Conservation (phyloP, 805 yeast species). For the Candida wancherniae region DNA sequence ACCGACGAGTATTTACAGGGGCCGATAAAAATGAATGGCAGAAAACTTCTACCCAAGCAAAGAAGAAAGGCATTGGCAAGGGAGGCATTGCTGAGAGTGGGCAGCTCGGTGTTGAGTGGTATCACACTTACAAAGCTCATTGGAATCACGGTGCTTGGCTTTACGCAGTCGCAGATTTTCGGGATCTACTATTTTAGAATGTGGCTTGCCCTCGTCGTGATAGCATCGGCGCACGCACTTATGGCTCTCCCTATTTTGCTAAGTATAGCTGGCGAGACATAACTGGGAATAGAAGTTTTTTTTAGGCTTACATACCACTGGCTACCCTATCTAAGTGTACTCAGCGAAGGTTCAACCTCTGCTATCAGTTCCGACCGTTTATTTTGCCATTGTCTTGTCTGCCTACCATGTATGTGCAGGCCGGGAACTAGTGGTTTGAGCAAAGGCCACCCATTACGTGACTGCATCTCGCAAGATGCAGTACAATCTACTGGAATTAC, state of each 20-base stretch:
- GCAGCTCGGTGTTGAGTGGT: constrained; percentile 87
- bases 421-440: too few relatives aligned
- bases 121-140: constrained; percentile 84
- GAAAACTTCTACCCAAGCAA: constrained; percentile 1
- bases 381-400: too few relatives aligned
- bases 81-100: constrained; percentile 70
- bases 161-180: constrained; percentile 82
- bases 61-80: constrained; percentile 31
- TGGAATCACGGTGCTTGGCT: constrained; percentile 82
- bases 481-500: constrained; percentile 3
- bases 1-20: constrained; percentile 11
- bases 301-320: too few relatives aligned
- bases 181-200: constrained; percentile 89
- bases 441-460: too few relatives aligned
- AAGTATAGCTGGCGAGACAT: constrained; percentile 46
- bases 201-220: constrained; percentile 79
- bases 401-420: too few relatives aligned
- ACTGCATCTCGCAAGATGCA: constrained; percentile 7
- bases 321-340: too few relatives aligned
- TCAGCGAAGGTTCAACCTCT: too few relatives aligned
- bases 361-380: too few relatives aligned
- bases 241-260: constrained; percentile 74
- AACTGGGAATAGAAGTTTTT: too few relatives aligned
- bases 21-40: constrained; percentile 12
- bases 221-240: constrained; percentile 77